Conservation (phyloP, 208 protist genomes). For the Trypanosoma cruzi region DNA sequence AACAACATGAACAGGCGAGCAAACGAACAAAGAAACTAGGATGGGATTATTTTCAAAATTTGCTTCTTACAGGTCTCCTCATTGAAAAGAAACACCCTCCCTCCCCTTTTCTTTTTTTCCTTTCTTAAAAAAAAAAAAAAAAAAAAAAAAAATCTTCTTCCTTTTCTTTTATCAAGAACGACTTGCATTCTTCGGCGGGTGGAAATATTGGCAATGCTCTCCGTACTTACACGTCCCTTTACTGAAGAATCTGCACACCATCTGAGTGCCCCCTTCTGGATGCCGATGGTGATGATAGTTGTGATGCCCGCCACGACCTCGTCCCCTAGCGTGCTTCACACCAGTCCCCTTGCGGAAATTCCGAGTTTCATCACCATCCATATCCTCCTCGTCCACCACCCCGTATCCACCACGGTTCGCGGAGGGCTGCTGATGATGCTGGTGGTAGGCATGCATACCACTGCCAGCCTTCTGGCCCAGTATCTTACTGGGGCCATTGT, state of each 20-base stretch:
- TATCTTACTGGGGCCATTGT: constrained; percentile 14
- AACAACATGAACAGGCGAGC: no score
- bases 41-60: no score
- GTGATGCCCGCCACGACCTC: constrained; percentile 30
- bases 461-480: constrained; percentile 7
- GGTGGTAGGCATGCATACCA: neutral
- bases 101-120: neutral
- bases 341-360: constrained; percentile 20
- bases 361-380: constrained; percentile 12
- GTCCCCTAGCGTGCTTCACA: constrained; percentile 17
- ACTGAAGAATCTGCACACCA: constrained; percentile 28
- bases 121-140: no score
- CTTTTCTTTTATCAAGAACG: constrained; percentile 12
- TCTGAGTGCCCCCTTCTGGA: constrained; percentile 7
- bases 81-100: neutral
- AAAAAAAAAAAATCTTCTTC: neutral
- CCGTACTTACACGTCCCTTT: constrained; percentile 29
- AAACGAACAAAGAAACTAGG: no score
- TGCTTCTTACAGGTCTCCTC: no score
- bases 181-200: constrained; percentile 13
- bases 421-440: constrained; percentile 11
- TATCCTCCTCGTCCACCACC: constrained; percentile 25
- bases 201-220: constrained; percentile 21
- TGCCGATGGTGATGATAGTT: constrained; percentile 19
- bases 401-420: constrained; percentile 2